Evolutionary conservation across 2,329 filamentous ascomycete genomes (phyloP).

Genomic region (Alternaria sp.): DNA sequence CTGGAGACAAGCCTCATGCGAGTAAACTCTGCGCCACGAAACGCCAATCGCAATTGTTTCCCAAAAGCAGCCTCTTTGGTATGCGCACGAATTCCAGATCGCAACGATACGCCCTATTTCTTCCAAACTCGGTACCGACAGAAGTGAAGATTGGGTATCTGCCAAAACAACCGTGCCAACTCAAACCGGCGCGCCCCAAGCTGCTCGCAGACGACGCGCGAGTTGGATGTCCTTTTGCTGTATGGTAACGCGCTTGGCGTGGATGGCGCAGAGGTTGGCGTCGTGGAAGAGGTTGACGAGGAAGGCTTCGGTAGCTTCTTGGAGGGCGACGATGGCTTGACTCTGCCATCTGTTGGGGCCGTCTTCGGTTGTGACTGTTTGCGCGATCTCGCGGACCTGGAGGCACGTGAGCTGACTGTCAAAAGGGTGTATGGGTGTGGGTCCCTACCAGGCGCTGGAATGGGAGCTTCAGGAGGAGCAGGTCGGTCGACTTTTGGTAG

Average conservation of each 20-base stretch:
- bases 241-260: slow-evolving; percentile 99
- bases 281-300: slow-evolving; percentile 98
- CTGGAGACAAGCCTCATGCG: not conserved
- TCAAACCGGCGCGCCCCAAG: slow-evolving; percentile 51
- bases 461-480: slow-evolving; percentile 94
- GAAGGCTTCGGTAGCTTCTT: slow-evolving; percentile 99
- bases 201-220: slow-evolving; percentile 90
- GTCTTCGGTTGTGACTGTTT: slow-evolving; percentile 64
- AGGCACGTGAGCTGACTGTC: slow-evolving; percentile 63
- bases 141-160: slow-evolving; percentile 19
- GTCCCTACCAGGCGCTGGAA: slow-evolving; percentile 83
- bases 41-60: slow-evolving; percentile 7
- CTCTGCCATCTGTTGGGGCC: slow-evolving; percentile 86
- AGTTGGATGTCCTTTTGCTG: slow-evolving; percentile 98
- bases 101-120: not conserved
- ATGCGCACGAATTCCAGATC: not conserved
- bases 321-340: slow-evolving; percentile 93
- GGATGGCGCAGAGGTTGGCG: slow-evolving; percentile 97
- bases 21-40: not conserved
- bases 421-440: accelerated
- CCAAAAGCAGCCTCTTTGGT: not conserved
- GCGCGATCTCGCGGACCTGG: slow-evolving; percentile 73
- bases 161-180: not conserved
- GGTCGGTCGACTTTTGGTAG: slow-evolving; percentile 97
- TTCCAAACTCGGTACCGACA: not conserved